Evolutionary conservation across 768 basidiomycete genomes (phyloP).

Genomic region (Tubosaeta brunneosetosa): DNA sequence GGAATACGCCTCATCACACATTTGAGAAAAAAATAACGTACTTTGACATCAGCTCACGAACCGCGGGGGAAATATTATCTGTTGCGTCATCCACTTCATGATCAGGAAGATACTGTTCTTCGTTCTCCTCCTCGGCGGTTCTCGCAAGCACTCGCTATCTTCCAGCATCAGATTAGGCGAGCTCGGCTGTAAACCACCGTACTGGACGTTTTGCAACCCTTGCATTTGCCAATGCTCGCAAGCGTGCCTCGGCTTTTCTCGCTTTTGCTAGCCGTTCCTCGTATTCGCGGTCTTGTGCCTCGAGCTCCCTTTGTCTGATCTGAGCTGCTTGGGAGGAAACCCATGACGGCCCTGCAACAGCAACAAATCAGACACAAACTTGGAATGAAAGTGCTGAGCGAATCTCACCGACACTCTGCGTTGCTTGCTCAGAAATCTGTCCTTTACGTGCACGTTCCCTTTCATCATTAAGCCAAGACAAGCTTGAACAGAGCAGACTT

Average conservation of each 20-base stretch:
- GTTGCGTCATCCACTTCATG: constrained; percentile 32
- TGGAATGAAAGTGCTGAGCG: background rate
- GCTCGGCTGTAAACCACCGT: constrained; percentile 13
- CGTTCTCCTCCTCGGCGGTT: constrained; percentile 39
- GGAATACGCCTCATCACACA: background rate
- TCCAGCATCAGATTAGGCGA: constrained; percentile 3
- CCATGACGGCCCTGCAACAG: constrained; percentile 60
- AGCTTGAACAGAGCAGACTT: constrained; percentile 67
- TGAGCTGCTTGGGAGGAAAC: constrained; percentile 68
- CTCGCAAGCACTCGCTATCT: constrained; percentile 21
- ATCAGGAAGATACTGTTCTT: constrained; percentile 73
- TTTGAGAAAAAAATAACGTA: constrained; percentile 29
- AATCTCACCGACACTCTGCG: constrained; percentile 25
- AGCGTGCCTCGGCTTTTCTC: constrained; percentile 54
- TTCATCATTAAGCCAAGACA: constrained; percentile 74
- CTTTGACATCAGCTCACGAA: constrained; percentile 79
- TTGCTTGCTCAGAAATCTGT: constrained; percentile 38
- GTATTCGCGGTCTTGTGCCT: constrained; percentile 61
- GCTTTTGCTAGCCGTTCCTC: constrained; percentile 56
- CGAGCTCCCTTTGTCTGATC: constrained; percentile 59
- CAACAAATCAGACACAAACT: constrained; percentile 14
- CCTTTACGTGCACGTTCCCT: constrained; percentile 66
- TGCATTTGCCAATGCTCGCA: constrained; percentile 50
- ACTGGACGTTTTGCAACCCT: constrained; percentile 62
- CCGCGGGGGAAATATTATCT: constrained; percentile 69